These are phyloP conservation scores for Isatis tinctoria DNA, from an alignment of 345 rosid species.

Conservation along the genomic window DNA sequence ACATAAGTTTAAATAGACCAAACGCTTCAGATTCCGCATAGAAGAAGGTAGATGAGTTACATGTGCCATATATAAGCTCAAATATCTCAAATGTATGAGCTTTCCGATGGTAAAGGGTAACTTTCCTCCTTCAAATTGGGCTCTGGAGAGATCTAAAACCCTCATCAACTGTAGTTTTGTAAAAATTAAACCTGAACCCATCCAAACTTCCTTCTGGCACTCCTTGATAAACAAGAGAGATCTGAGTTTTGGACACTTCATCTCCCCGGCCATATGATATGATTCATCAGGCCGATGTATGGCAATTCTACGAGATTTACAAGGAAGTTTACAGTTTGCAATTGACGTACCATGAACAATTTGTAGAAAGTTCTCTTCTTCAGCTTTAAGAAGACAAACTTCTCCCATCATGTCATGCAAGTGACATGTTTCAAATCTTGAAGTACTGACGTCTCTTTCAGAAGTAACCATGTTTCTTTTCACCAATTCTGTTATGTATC, in stretches of 20 bases:
- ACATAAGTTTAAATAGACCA: too few species aligned
- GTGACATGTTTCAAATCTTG: neutral
- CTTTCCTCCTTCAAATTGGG: too few species aligned
- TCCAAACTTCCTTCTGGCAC: too few species aligned
- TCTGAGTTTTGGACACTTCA: neutral
- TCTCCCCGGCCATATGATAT: neutral
- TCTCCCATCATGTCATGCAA: slow-evolving; percentile 30
- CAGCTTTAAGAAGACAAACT: slow-evolving; percentile 13
- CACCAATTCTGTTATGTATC: slow-evolving; percentile 28
- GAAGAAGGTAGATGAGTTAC: too few species aligned
- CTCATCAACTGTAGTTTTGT: too few species aligned
- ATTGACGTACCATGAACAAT: neutral
- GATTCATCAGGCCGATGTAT: neutral
- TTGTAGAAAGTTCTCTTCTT: slow-evolving; percentile 16
- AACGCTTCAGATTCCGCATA: too few species aligned
- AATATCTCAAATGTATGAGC: too few species aligned
- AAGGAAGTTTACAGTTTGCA: neutral
- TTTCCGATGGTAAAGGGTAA: too few species aligned
- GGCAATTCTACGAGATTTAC: neutral
- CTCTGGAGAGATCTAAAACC: too few species aligned
- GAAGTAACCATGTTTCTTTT: slow-evolving; percentile 36
- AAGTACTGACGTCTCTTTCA: neutral
- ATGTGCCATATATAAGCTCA: too few species aligned
- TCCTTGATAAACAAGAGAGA: too few species aligned
- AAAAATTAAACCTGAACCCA: too few species aligned